These are phyloP conservation scores for Triticum turgidum DNA, from an alignment of 176 grass and related monocot species.

Conservation along the genomic window DNA sequence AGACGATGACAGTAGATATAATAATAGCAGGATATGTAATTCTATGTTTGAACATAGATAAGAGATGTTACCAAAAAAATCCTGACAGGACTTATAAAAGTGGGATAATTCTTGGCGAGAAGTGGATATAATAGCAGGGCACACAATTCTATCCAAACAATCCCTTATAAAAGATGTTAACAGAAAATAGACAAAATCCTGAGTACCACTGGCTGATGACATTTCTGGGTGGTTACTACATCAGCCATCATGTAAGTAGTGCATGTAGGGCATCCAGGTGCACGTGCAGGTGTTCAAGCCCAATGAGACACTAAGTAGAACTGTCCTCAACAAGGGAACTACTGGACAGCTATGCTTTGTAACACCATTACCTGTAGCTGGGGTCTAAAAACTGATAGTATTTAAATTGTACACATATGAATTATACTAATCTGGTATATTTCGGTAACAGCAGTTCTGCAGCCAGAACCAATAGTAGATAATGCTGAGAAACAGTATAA, in stretches of 20 bases:
- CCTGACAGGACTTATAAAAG: not conserved
- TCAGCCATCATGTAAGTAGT: not conserved
- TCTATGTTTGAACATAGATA: not conserved
- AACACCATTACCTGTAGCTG: not conserved
- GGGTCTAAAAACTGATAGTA: not conserved
- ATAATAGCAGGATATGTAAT: not conserved
- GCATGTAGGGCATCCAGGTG: not conserved
- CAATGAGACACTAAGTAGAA: not conserved
- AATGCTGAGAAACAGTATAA: not conserved
- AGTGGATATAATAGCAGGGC: not conserved
- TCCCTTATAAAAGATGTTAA: conserved; percentile 1
- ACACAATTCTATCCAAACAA: not conserved
- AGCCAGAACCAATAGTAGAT: not conserved
- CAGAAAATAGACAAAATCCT: not conserved
- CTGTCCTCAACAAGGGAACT: not conserved
- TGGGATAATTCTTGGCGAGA: not conserved
- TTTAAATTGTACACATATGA: not conserved
- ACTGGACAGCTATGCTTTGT: not conserved
- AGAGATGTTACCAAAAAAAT: not conserved
- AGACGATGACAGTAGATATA: not conserved
- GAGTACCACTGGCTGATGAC: not conserved
- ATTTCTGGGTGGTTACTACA: not conserved
- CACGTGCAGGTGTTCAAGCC: not conserved
- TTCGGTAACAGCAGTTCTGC: not conserved
- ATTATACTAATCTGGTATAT: not conserved